Percentiles rank a stretch among this genome's conserved stretches.
These are phyloP conservation scores for Pythium grandisporangium DNA, from an alignment of 352 stramenopile genomes.

Conservation along the genomic window DNA sequence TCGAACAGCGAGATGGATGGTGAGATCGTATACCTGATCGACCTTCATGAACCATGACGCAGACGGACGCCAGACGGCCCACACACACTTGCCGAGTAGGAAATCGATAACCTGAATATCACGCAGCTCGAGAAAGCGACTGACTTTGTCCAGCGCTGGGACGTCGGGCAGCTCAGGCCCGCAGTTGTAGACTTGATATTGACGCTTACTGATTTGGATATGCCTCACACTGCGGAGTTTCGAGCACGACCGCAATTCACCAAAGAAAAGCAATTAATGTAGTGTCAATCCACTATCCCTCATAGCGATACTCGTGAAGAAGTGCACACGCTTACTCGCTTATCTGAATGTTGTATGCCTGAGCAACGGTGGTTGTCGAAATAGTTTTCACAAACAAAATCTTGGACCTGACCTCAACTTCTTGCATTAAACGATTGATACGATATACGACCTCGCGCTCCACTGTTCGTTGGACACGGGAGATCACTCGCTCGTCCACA, in stretches of 20 bases:
- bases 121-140: constrained; percentile 10
- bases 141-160: constrained; percentile 13
- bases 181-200: constrained; percentile 19
- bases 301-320: no score
- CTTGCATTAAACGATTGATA: constrained; percentile 26
- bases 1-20: constrained; percentile 26
- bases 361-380: constrained; percentile 40
- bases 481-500: constrained; percentile 46
- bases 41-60: constrained; percentile 55
- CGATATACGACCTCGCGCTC: constrained; percentile 38
- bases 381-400: constrained; percentile 54
- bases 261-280: background rate
- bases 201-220: constrained; percentile 39
- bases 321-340: constrained; percentile 31
- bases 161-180: constrained; percentile 16
- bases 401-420: constrained; percentile 50
- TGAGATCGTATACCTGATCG: constrained; percentile 57
- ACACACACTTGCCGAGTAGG: constrained; percentile 15
- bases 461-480: constrained; percentile 29
- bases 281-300: background rate
- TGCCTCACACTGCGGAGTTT: constrained; percentile 24
- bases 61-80: constrained; percentile 45
- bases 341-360: constrained; percentile 36
- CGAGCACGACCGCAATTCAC: no score
- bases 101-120: constrained; percentile 16